Evolutionary conservation across 495 filamentous ascomycete genomes (phyloP), one percentile per base, ranked within the genome.

Genomic region (Trichoderma parareesei): DNA sequence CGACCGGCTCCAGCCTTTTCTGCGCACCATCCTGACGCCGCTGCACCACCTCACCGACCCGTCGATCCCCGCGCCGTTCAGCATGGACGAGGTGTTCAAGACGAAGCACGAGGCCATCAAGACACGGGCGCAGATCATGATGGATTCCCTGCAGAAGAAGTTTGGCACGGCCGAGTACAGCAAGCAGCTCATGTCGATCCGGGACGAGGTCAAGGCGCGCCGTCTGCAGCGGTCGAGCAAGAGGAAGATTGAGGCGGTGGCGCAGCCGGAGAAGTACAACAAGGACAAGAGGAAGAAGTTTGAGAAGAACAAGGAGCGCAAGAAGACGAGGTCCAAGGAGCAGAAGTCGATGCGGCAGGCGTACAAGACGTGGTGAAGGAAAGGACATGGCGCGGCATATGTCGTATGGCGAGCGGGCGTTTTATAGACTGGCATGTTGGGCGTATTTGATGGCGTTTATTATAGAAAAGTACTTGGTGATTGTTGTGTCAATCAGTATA

Each of bases 11-110:
- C 70, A 69, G 5, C 78, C 84, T 0, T 87, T 83, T 9, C 75
- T 93, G 20, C 78, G 81, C 61, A 81, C 79, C 7, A 82, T 97
- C 63, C 82, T 98, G 5, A 83, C 88, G 33, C 91, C 94, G 16
- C 81, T 97, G 18, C 86, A 92, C 71, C 89, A 93, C 70, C 75
- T 97, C 55, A 93, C 90, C 0, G 92, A 97, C 69, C 77, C 89
- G 14, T 83, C 85, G 0, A 92, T 93, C 46, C 84, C 87, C 0
- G 75, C 81, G 2, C 88, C 89, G 0, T 84, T 85, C 64, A 89
- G 87, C 18, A 73, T 77, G 7, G 87, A 93, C 70, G 78, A 84
- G 49, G 73, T 73, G 0, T 94, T 92, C 81, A 85, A 81, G 67
- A 79, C 84, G 20, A 78, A 80, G 2, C 87, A 89, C 75, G 87